These are phyloP conservation scores for Backusella mclennaniae DNA, from an alignment of 192 early-diverging fungal species.

Conservation along the genomic window DNA sequence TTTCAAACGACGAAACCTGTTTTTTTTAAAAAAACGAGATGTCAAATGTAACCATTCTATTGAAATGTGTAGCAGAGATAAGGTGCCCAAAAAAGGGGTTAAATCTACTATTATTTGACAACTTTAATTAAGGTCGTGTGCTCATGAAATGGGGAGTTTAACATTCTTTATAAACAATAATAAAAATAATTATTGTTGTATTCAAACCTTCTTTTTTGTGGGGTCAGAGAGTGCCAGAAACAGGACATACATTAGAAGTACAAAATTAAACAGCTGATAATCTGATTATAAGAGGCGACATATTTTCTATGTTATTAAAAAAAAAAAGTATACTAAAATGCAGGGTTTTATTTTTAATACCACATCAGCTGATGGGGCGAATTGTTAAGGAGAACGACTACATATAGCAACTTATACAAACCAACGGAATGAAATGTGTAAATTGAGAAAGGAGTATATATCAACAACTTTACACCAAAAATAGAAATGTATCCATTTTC, in stretches of 20 bases:
- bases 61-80: not conserved
- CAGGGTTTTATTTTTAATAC: constrained; percentile 1
- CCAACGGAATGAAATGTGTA: not conserved
- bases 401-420: not conserved
- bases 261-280: not conserved
- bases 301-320: not conserved
- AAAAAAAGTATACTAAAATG: not conserved
- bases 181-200: not conserved
- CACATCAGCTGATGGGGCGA: not conserved
- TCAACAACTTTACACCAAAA: not conserved
- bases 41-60: not conserved
- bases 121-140: constrained; percentile 1
- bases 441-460: not conserved
- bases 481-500: not conserved
- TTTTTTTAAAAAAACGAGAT: not conserved
- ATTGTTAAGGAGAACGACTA: not conserved
- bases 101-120: not conserved
- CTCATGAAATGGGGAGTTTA: not conserved
- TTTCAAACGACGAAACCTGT: not conserved
- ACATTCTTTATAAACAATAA: not conserved
- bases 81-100: not conserved
- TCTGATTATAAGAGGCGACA: not conserved
- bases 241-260: not conserved
- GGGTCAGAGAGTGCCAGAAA: not conserved
- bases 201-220: constrained; percentile 2